Base-by-base conservation (phyloP, 371 early-diverging fungal species). In the Homolaphlyctis polyrhiza region DNA sequence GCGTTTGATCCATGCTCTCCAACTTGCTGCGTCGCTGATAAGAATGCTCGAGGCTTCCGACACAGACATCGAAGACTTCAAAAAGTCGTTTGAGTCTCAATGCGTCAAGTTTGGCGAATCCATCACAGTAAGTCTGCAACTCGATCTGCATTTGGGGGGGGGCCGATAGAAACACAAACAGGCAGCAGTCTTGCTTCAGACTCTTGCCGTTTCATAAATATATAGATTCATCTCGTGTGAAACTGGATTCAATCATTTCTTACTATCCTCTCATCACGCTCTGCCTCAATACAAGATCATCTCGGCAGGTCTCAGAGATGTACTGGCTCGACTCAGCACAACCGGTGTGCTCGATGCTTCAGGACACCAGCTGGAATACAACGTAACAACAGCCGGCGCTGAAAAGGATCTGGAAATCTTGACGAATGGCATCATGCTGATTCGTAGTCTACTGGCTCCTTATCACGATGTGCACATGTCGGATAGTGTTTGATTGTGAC, bases 381-480 rank as follows among this genome's bases (percentile, higher is more conserved):
- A 55, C 35, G 32, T 55, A 27, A 55, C 55, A 14, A 55, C 55
- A 2, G 55, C 55, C 3, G 55, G 55, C n/a, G 55, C 3, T 2
- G 55, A 55, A n/a, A 55, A 55, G 35, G 55, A 55, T n/a, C 35
- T 55, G 21, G 55, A 55, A 25, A 55, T 55, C n/a, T 2, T 55
- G 33, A 55, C 55, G 30, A 55, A 55, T 25, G 55, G 55, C 3
- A 27, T 55, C 14, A 21, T 33, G 30, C 55, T 55, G 55, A 5
- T 55, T 14, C 55, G 55, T 2, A n/a, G 32, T 27, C 30, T 35
- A 3, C 47, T 47, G 39, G n/a, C n/a, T n/a, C n/a, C n/a, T n/a
- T n/a, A n/a, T n/a, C n/a, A n/a, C n/a, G n/a, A n/a, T n/a, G n/a
- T n/a, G n/a, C n/a, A n/a, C n/a, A n/a, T n/a, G n/a, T n/a, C n/a